Evolutionary conservation across 371 early-diverging fungal genomes (phyloP), one percentile per base, ranked within the genome.

Genomic region (Mortierella sp.): DNA sequence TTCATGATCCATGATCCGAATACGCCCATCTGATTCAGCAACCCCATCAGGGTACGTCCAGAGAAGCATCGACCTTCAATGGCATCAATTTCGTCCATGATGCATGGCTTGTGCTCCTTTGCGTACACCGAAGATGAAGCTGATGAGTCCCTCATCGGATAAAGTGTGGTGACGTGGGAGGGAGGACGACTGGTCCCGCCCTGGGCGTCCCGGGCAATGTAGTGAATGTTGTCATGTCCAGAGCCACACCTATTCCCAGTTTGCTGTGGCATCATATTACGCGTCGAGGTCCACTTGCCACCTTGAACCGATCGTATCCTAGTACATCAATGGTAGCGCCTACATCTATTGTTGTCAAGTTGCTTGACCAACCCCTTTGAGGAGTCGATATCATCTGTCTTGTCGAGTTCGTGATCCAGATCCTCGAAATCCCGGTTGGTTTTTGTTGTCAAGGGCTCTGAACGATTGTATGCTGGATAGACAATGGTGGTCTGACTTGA

Each of bases 51-150:
- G 14, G 99, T 99, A 73, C 99, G 90, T 80, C 98, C 99, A 81
- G 98, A 99, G 79, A 95, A 95, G 74, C 99, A 92, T 25, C 98
- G 96, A 43, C 93, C 98, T 80, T 99, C 99, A 82, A 99, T 98
- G 24, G 99, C 99, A 82, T 99, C 99, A 31, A 99, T 94, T 86
- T 99, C 99, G 81, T 99, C 99, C 88, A 99, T 99, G 81, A 99
- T 99, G 77, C 99, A 99, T 7, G 99, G 99, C 72, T 94, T 99
- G 87, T 98, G 98, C 58, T 93, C 87, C 81, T 98, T 92, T 25
- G 99, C 99, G 95, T 99, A 97, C 65, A 97, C 98, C 80, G 99
- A 99, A 54, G 99, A 99, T 50, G 92, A 88, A 60, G 98, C 83
- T 58, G 92, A 83, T 41, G n/a, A n/a, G n/a, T n/a, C n/a, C n/a